Percentiles rank a stretch among this genome's conserved stretches.
phyloP scores from a whole-genome alignment of 225 moss, liverwort and hornwort genomes.

The Sphagnum contortum region DNA sequence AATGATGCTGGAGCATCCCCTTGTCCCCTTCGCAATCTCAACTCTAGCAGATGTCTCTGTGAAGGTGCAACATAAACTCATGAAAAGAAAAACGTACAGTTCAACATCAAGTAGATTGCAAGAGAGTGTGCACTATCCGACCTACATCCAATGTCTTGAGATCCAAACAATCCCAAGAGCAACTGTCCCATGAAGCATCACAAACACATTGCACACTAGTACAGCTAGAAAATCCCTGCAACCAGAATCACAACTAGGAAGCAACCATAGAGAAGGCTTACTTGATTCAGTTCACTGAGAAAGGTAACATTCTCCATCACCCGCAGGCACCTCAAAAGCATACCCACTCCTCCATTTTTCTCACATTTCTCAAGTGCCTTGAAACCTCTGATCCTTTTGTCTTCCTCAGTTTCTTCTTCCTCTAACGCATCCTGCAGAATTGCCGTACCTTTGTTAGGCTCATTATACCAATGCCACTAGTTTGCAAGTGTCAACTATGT shows the following conservation, averaged over 20 bases:
- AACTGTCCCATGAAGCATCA: too few relatives aligned
- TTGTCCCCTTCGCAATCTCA: conserved; percentile 70
- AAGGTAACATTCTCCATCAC: conserved; percentile 99
- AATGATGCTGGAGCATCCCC: conserved; percentile 70
- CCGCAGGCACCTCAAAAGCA: conserved; percentile 89
- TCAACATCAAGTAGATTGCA: too few relatives aligned
- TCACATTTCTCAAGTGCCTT: conserved; percentile 67
- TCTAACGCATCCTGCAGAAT: conserved; percentile 71
- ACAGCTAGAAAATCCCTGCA: too few relatives aligned
- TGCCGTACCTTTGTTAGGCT: too few relatives aligned
- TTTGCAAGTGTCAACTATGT: too few relatives aligned
- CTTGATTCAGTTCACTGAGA: conserved; percentile 97
- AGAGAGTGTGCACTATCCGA: too few relatives aligned
- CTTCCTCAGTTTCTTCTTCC: conserved; percentile 44
- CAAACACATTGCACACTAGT: too few relatives aligned
- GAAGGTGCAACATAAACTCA: background rate
- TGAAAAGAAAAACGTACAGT: too few relatives aligned
- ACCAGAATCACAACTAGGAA: too few relatives aligned
- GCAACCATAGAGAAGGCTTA: conserved; percentile 6
- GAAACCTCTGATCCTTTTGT: conserved; percentile 45
- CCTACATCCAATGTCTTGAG: too few relatives aligned
- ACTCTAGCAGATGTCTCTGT: conserved; percentile 84
- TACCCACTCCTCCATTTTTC: conserved; percentile 81
- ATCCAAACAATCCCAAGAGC: too few relatives aligned
- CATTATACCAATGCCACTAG: too few relatives aligned